Evolutionary conservation across 73 alveolate genomes (phyloP).

Genomic region (Paramecium pentaurelia): DNA sequence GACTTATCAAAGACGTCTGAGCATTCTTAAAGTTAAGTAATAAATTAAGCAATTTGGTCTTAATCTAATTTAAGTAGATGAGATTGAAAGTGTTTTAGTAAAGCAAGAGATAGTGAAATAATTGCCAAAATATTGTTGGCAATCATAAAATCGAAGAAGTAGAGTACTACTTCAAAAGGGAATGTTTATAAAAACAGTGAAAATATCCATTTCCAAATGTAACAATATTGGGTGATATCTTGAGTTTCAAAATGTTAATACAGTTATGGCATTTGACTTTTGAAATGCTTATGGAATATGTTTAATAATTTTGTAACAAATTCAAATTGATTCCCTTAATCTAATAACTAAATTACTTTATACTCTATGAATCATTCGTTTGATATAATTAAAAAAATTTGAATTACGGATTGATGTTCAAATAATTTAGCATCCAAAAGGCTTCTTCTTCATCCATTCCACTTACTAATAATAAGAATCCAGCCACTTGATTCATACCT

Average conservation of each 20-base stretch:
- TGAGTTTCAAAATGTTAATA: background rate
- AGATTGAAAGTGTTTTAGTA: background rate
- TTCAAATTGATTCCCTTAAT: background rate
- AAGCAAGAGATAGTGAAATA: background rate
- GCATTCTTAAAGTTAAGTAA: background rate
- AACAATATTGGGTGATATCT: background rate
- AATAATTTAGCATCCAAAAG: slow-evolving; percentile 1
- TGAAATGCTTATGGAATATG: background rate
- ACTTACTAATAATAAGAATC: background rate
- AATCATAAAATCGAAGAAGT: slow-evolving; percentile 11
- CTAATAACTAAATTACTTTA: background rate
- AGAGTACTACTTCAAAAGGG: background rate
- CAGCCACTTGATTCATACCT: slow-evolving; percentile 44
- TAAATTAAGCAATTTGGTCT: background rate
- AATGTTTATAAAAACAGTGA: background rate
- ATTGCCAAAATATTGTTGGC: slow-evolving; percentile 34
- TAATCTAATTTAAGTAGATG: background rate
- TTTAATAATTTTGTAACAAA: background rate
- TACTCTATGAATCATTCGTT: background rate
- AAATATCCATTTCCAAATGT: slow-evolving; percentile 16
- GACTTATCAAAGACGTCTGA: background rate
- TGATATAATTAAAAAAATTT: background rate
- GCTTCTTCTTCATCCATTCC: slow-evolving; percentile 13
- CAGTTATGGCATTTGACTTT: background rate
- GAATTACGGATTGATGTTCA: background rate